phyloP scores from a whole-genome alignment of 2,329 filamentous ascomycete species.

The Aspergillus pseudotamarii region DNA sequence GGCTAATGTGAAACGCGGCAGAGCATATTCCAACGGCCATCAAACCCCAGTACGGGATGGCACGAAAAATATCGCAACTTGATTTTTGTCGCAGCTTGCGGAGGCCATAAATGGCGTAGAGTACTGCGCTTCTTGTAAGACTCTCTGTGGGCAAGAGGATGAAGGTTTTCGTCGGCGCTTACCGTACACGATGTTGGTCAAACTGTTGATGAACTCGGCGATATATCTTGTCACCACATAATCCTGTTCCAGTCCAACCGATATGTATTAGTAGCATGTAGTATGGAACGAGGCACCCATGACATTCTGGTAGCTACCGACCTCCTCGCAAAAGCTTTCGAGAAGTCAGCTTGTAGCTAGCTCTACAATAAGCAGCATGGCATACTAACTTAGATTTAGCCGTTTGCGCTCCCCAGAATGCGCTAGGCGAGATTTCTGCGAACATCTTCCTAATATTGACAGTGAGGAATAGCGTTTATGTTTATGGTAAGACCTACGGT shows the following conservation, averaged over 20 bases:
- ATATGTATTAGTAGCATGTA: neutral
- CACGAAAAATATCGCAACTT: slow-evolving; percentile 7
- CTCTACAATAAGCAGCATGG: neutral
- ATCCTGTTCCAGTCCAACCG: slow-evolving; percentile 17
- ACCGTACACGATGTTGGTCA: slow-evolving; percentile 31
- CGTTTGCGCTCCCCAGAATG: slow-evolving; percentile 3
- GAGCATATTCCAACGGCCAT: slow-evolving; percentile 31
- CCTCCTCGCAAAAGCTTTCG: slow-evolving; percentile 12
- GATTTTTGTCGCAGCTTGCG: slow-evolving; percentile 11
- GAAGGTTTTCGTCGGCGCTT: neutral
- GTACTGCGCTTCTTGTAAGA: neutral
- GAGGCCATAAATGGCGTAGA: slow-evolving; percentile 29
- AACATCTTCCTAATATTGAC: neutral
- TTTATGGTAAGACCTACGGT: too few species aligned
- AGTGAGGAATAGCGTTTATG: neutral
- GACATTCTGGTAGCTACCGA: neutral
- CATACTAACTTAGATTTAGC: slow-evolving; percentile 9
- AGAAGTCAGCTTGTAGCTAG: neutral
- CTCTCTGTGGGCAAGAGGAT: neutral
- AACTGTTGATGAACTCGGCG: slow-evolving; percentile 33
- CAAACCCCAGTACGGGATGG: slow-evolving; percentile 22
- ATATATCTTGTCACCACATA: slow-evolving; percentile 28
- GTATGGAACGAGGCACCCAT: too few species aligned
- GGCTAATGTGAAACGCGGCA: slow-evolving; percentile 26
- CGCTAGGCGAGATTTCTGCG: neutral